These are phyloP conservation scores for Sphagnum tenellum DNA, from an alignment of 225 moss, liverwort and hornwort species.

Conservation along the genomic window DNA sequence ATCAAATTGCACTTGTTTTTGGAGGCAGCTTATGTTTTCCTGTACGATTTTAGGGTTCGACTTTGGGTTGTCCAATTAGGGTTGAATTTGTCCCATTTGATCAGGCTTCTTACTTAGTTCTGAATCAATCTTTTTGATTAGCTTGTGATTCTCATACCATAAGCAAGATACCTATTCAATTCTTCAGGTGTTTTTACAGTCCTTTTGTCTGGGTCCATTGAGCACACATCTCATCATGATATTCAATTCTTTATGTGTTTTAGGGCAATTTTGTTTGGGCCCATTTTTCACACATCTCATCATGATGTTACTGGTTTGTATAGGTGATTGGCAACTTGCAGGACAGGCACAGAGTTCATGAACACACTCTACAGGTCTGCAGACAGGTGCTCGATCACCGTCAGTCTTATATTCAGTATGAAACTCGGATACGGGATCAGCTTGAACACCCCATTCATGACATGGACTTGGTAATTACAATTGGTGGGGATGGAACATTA, in stretches of 20 bases:
- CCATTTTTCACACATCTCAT: no score
- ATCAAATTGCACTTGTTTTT: background rate
- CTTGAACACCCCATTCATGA: constrained; percentile 45
- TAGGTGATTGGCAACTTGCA: constrained; percentile 67
- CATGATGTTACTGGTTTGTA: background rate
- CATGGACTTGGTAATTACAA: constrained; percentile 80
- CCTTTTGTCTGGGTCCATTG: no score
- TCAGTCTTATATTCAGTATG: constrained; percentile 46
- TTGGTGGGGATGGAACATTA: constrained; percentile 91
- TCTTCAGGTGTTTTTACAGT: no score
- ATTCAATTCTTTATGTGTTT: no score
- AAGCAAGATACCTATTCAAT: no score
- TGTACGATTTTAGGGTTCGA: background rate
- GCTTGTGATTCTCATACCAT: background rate
- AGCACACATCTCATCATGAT: no score
- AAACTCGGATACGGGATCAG: constrained; percentile 61
- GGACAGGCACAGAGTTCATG: constrained; percentile 66
- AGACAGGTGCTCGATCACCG: constrained; percentile 55
- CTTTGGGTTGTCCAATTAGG: no score
- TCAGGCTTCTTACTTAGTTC: no score
- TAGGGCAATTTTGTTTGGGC: no score
- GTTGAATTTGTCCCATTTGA: no score
- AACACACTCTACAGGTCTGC: constrained; percentile 52
- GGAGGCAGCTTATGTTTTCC: background rate
- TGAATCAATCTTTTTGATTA: background rate